phyloP scores from a whole-genome alignment of 2,329 filamentous ascomycete species.

The Apiospora marii region DNA sequence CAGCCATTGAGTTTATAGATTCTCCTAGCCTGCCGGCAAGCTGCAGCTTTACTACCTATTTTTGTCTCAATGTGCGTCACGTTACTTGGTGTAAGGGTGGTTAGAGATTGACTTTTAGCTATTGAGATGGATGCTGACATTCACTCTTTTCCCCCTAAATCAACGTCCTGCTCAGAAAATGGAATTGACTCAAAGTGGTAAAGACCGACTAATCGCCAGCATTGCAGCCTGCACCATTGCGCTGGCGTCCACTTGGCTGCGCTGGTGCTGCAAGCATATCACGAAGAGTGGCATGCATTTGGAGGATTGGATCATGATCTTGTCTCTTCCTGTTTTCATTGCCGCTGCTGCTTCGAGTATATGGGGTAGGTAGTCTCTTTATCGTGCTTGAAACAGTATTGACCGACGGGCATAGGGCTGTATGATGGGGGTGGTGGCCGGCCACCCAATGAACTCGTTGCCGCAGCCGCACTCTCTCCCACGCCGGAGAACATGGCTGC shows the following conservation, averaged over 20 bases:
- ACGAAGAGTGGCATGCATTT: neutral
- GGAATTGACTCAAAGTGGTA: neutral
- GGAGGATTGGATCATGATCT: neutral
- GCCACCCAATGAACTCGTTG: neutral
- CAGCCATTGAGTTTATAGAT: neutral
- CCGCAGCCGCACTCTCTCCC: no score
- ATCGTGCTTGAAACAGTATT: fast-evolving
- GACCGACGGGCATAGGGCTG: neutral
- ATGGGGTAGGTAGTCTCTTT: neutral
- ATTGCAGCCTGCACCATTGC: neutral
- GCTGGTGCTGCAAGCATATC: neutral
- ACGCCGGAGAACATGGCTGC: neutral
- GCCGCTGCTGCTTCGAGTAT: neutral
- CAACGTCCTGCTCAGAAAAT: neutral
- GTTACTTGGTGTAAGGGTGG: no score
- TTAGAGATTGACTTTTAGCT: neutral
- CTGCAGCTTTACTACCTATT: no score
- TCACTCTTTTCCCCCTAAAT: neutral
- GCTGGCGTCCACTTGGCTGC: neutral
- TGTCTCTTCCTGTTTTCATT: neutral
- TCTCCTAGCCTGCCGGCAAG: no score
- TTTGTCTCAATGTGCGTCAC: no score
- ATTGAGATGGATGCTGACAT: neutral
- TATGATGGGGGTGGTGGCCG: neutral
- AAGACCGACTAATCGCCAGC: neutral